Conservation (phyloP, 257 asterid species). For the Penstemon eatonii region DNA sequence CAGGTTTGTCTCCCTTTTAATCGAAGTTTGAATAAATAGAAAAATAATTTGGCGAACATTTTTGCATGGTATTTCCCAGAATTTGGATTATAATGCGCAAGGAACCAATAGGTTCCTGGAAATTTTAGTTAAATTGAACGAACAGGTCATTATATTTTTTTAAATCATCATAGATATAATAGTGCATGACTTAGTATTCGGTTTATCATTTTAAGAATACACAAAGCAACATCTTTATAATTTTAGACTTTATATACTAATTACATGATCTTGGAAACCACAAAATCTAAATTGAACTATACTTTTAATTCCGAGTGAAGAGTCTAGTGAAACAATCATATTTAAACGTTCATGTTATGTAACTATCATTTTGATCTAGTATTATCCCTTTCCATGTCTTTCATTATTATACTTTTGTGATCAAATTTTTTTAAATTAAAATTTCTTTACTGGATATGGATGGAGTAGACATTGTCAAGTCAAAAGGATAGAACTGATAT, state of each 20-base stretch:
- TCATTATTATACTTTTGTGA: background rate
- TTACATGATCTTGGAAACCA: too few species aligned
- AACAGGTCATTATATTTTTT: background rate
- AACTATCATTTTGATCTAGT: background rate
- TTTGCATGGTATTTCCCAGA: background rate
- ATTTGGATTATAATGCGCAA: background rate
- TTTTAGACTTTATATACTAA: too few species aligned
- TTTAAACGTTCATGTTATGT: background rate
- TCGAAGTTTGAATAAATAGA: slow-evolving; percentile 15
- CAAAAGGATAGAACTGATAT: background rate
- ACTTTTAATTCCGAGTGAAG: background rate
- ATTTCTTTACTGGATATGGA: background rate
- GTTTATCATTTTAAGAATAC: background rate
- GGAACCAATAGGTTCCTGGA: background rate
- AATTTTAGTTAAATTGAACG: background rate
- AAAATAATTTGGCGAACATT: background rate
- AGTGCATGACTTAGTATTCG: too few species aligned
- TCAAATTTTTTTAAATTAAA: background rate
- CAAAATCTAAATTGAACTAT: background rate
- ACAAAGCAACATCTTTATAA: too few species aligned
- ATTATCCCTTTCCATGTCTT: background rate
- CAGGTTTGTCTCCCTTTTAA: slow-evolving; percentile 29
- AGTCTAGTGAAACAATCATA: too few species aligned
- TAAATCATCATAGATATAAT: too few species aligned
- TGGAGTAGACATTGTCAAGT: background rate